A percentile compares a stretch with the other conserved stretches of the same genome.
These are phyloP conservation scores for Macrocybe gigantea DNA, from an alignment of 768 basidiomycete genomes.

Conservation along the genomic window DNA sequence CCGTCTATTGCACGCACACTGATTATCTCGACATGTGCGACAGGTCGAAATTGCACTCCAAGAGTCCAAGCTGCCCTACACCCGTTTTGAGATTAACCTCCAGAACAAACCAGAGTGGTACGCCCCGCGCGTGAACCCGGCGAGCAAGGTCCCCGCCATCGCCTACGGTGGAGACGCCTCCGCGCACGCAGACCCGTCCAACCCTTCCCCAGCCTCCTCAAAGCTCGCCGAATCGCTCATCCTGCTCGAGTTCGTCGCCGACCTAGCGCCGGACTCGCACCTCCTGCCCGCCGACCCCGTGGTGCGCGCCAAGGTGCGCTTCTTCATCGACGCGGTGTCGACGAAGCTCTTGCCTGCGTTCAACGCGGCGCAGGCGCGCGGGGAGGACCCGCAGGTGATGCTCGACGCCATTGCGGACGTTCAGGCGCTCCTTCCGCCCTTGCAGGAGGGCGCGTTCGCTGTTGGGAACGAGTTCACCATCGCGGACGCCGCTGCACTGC, in stretches of 20 bases:
- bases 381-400: slow-evolving; percentile 35
- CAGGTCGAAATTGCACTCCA: slow-evolving; percentile 58
- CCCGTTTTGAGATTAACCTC: slow-evolving; percentile 53
- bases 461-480: slow-evolving; percentile 45
- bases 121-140: slow-evolving; percentile 57
- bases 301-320: slow-evolving; percentile 49
- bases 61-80: slow-evolving; percentile 45
- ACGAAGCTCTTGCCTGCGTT: slow-evolving; percentile 38
- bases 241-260: slow-evolving; percentile 62
- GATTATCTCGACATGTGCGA: not conserved
- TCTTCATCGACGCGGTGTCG: slow-evolving; percentile 54
- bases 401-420: slow-evolving; percentile 37
- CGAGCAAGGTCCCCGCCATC: slow-evolving; percentile 60
- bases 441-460: slow-evolving; percentile 31
- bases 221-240: slow-evolving; percentile 64
- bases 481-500: slow-evolving; percentile 56
- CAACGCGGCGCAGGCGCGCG: slow-evolving; percentile 27
- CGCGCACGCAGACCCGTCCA: slow-evolving; percentile 28
- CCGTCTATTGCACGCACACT: not conserved
- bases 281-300: slow-evolving; percentile 54
- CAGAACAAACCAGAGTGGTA: slow-evolving; percentile 68
- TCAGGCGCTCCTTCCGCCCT: slow-evolving; percentile 41
- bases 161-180: slow-evolving; percentile 57
- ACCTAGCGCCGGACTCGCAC: slow-evolving; percentile 37
- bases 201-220: slow-evolving; percentile 52